Percentiles rank a stretch among this genome's conserved stretches.
These are phyloP conservation scores for Phaeoacremonium minimum DNA, from an alignment of 2,329 filamentous ascomycete genomes.

Conservation along the genomic window DNA sequence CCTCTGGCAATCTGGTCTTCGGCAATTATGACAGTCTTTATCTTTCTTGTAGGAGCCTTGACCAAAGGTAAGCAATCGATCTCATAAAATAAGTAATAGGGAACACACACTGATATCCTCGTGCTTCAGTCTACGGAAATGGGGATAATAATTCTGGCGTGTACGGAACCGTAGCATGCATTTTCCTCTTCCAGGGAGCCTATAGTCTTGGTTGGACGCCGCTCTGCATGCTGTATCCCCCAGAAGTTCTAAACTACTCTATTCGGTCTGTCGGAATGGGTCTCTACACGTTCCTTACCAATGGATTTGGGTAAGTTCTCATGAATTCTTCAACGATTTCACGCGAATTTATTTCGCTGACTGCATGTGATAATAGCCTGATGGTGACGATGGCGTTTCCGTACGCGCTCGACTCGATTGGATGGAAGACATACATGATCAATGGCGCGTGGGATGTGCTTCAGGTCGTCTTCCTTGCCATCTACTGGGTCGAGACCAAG, in stretches of 20 bases:
- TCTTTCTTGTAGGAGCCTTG: slow-evolving; percentile 35
- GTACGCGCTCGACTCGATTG: slow-evolving; percentile 13
- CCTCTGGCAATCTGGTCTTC: slow-evolving; percentile 15
- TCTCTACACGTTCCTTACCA: neutral
- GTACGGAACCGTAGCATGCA: slow-evolving; percentile 7
- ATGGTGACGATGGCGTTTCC: slow-evolving; percentile 17
- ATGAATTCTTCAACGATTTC: neutral
- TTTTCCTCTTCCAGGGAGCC: slow-evolving; percentile 7
- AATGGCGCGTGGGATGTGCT: slow-evolving; percentile 17
- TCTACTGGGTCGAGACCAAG: slow-evolving; percentile 13
- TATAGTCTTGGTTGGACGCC: slow-evolving; percentile 7
- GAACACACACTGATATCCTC: neutral
- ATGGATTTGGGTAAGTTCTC: neutral
- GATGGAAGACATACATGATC: slow-evolving; percentile 17
- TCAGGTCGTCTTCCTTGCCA: slow-evolving; percentile 11
- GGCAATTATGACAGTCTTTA: slow-evolving; percentile 16
- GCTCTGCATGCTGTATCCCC: slow-evolving; percentile 8
- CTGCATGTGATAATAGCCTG: neutral
- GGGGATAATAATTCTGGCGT: slow-evolving; percentile 6
- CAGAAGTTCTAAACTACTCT: slow-evolving; percentile 13
- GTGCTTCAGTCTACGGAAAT: slow-evolving; percentile 4
- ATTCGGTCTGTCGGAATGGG: slow-evolving; percentile 6
- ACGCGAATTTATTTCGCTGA: neutral
- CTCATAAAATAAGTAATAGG: neutral
- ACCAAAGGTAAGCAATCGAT: slow-evolving; percentile 19